Conservation (phyloP, 2,329 filamentous ascomycete species). For the Elsinoe arachidis region DNA sequence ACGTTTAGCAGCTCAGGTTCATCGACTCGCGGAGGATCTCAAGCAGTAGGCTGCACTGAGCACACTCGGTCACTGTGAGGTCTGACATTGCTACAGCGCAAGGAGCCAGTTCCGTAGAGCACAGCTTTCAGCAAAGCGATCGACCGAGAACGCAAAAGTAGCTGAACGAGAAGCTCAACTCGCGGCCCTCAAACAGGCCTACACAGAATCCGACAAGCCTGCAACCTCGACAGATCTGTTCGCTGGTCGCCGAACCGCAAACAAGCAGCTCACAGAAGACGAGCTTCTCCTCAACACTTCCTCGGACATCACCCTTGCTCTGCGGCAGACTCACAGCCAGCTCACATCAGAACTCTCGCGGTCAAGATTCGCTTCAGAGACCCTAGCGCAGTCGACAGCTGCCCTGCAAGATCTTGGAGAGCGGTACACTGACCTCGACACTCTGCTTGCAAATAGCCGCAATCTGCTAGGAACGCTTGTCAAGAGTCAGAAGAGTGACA, state of each 20-base stretch:
- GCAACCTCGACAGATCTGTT: conserved; percentile 29
- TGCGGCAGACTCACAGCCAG: conserved; percentile 77
- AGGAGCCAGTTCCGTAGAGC: conserved; percentile 69
- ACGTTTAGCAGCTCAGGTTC: conserved; percentile 57
- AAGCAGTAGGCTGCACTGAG: conserved; percentile 48
- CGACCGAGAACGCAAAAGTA: conserved; percentile 62
- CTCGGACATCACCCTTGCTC: conserved; percentile 71
- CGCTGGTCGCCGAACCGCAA: conserved; percentile 26
- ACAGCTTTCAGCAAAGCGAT: conserved; percentile 68
- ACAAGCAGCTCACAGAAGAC: conserved; percentile 54
- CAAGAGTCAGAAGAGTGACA: conserved; percentile 87
- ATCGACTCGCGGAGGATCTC: conserved; percentile 61
- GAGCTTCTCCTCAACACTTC: conserved; percentile 67
- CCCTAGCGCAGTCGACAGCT: conserved; percentile 71
- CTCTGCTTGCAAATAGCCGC: conserved; percentile 63
- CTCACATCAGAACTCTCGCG: conserved; percentile 78
- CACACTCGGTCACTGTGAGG: background rate
- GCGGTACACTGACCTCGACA: conserved; percentile 70
- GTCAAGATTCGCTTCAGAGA: conserved; percentile 83
- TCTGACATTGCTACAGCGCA: conserved; percentile 33
- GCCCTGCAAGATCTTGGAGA: conserved; percentile 74
- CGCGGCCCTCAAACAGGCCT: conserved; percentile 48
- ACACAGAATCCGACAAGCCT: conserved; percentile 18
- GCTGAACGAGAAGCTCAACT: conserved; percentile 71
- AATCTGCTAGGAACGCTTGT: conserved; percentile 71